Evolutionary conservation across 768 basidiomycete genomes (phyloP), one percentile per base, ranked within the genome.

Genomic region (Naganishia vishniacii): DNA sequence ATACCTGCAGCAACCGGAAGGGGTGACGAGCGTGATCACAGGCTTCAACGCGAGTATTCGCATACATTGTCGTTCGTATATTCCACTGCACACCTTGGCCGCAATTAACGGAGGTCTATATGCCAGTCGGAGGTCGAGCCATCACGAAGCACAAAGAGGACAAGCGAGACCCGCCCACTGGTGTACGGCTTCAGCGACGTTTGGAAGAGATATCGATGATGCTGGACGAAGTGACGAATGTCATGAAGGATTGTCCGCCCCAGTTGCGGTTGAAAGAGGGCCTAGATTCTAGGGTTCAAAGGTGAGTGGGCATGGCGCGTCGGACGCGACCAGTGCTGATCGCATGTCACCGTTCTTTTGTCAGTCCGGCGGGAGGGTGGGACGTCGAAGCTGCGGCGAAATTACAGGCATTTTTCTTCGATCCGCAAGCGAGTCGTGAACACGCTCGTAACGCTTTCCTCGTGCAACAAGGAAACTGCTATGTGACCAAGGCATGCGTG

Each of bases 381-480:
- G 81, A 85, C 32, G 86, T 89, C 76, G 85, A 60, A 46, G 59
- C 59, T 31, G 25, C 59, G 4, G 59, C 59, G 4, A 60, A 60
- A 77, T 86, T 94, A 67, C 88, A 88, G 73, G 87, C 90, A 74
- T 89, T 91, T 74, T 94, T 93, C 74, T 86, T 91, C 68, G 89
- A 93, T 70, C 91, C 91, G 13, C 88, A 90, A 67, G 89, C 89
- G 8, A 88, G 85, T 9, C 83, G 88, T 23, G 88, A 85, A 62
- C 88, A 88, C 71, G 90, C 91, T 0, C 82, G 89, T 59, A 91
- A 94, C 74, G 87, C 88, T 20, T 93, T 87, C 81, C 81, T 92
- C 32, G 90, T 94, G 32, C 88, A 91, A 84, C 91, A 92, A 77
- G 88, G 88, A 37, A 94, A 94, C 72, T 80, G 94, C 44, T 93